Evolutionary conservation across 352 stramenopile species (phyloP), one percentile per base, ranked within the genome.

Genomic region (Phytophthora sojae): DNA sequence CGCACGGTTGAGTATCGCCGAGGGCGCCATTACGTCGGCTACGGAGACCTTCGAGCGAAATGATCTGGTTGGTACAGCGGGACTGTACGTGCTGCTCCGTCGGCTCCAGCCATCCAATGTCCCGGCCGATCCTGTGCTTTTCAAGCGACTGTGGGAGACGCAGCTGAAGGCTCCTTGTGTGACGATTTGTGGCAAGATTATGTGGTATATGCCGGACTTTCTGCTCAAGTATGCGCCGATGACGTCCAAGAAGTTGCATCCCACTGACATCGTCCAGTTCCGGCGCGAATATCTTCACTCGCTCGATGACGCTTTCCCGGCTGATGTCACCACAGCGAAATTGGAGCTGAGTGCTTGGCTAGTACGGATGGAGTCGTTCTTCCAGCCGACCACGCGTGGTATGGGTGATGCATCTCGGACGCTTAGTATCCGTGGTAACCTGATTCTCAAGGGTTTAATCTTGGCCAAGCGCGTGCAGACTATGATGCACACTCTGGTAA

Each of bases 361-460:
- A 5, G 89, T 95, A 17, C 86, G 87, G 30, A 94, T 96, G 86
- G 89, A 96, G 62, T 96, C 89, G 2, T 94, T 93, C 68, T 96
- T 96, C 56, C 89, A 95, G 62, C 85, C 85, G 1, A 95, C 86
- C 26, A 94, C 87, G 0, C 82, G 89, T 39, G 90, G 88, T 6
- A 84, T 85, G 73, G 88, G 88, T 35, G 88, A 95, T 67, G 71
- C 74, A 0, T 81, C 84, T n/a, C 80, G 84, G n/a, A 93, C 88
- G 0, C 61, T 96, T 8, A 93, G 87, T 57, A 87, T 96, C 63
- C 87, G 88, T 47, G 90, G 89, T 32, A 96, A 95, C 56, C 51
- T 97, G n/a, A 96, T 98, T n/a, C 76, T 98, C 32, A 96, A 96
- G 62, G 93, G 94, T 3, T 71, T 98, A 23, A 96, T 97, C 53